These are phyloP conservation scores for Funneliformis geosporum DNA, from an alignment of 192 early-diverging fungal species.

Conservation along the genomic window DNA sequence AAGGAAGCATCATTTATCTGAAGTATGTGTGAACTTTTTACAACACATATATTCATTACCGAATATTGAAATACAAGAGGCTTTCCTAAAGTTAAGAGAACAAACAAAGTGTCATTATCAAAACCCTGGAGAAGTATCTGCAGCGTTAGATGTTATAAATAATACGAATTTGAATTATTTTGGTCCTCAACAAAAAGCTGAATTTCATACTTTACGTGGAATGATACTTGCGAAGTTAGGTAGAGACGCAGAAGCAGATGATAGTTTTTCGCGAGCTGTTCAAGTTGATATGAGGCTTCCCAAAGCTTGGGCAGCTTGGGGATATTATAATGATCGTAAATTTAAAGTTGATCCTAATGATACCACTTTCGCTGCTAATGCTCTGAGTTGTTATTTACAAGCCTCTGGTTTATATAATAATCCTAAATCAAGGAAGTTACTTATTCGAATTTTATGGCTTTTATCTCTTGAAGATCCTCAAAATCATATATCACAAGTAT, in stretches of 20 bases:
- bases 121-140: conserved; percentile 81
- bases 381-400: conserved; percentile 95
- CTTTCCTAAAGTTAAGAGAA: conserved; percentile 94
- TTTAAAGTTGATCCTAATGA: conserved; percentile 85
- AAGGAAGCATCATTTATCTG: conserved; percentile 90
- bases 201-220: conserved; percentile 97
- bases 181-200: conserved; percentile 86
- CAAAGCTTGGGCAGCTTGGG: conserved; percentile 97
- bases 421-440: conserved; percentile 83
- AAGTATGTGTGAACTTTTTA: conserved; percentile 89
- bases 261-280: conserved; percentile 86
- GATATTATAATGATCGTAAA: conserved; percentile 90
- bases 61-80: conserved; percentile 99
- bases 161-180: conserved; percentile 99
- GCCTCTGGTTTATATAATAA: conserved; percentile 88
- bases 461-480: conserved; percentile 82
- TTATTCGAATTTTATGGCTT: conserved; percentile 93
- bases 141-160: conserved; percentile 96
- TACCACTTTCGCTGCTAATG: conserved; percentile 79
- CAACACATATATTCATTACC: conserved; percentile 98
- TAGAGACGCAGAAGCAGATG: conserved; percentile 83
- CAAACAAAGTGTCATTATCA: conserved; percentile 98
- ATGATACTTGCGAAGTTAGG: conserved; percentile 89
- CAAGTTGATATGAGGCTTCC: conserved; percentile 87
- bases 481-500: conserved; percentile 74